These are phyloP conservation scores for Lentinula sp. DNA, from an alignment of 768 basidiomycete genomes.

Conservation along the genomic window DNA sequence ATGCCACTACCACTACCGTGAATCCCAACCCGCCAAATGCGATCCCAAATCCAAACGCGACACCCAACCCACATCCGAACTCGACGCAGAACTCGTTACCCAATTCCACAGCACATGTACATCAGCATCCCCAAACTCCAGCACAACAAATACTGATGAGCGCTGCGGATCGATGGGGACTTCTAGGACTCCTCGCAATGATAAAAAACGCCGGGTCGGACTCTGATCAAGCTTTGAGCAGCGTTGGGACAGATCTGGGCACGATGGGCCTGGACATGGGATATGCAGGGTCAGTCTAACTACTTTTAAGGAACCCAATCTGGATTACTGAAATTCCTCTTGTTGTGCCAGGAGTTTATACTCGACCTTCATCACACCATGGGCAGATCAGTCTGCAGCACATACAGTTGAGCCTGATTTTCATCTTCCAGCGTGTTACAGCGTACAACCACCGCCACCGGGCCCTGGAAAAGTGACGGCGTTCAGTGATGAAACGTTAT, in stretches of 20 bases:
- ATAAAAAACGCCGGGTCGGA: conserved; percentile 79
- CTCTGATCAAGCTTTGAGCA: conserved; percentile 73
- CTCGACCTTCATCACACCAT: conserved; percentile 93
- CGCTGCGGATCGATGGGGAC: conserved; percentile 93
- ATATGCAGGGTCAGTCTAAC: conserved; percentile 62
- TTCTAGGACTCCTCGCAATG: conserved; percentile 78
- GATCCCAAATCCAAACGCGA: conserved; percentile 30
- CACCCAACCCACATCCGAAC: conserved; percentile 18
- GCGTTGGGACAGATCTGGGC: conserved; percentile 86
- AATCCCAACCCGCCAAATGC: conserved; percentile 25
- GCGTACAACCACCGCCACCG: conserved; percentile 82
- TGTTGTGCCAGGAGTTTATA: conserved; percentile 62
- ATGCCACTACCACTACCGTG: conserved; percentile 15
- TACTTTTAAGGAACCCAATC: background rate
- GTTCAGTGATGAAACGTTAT: conserved; percentile 94
- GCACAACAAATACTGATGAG: conserved; percentile 90
- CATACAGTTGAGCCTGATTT: conserved; percentile 89
- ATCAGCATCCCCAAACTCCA: conserved; percentile 74
- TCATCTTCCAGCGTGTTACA: conserved; percentile 87
- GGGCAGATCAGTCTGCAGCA: conserved; percentile 86
- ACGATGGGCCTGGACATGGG: conserved; percentile 90
- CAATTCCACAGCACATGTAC: conserved; percentile 27
- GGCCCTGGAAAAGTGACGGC: conserved; percentile 74
- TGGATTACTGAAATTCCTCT: background rate
- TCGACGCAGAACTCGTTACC: conserved; percentile 20